Evolutionary conservation across 345 rosid species (phyloP), one percentile per base, ranked within the genome.

Genomic region (Camelina sativa): DNA sequence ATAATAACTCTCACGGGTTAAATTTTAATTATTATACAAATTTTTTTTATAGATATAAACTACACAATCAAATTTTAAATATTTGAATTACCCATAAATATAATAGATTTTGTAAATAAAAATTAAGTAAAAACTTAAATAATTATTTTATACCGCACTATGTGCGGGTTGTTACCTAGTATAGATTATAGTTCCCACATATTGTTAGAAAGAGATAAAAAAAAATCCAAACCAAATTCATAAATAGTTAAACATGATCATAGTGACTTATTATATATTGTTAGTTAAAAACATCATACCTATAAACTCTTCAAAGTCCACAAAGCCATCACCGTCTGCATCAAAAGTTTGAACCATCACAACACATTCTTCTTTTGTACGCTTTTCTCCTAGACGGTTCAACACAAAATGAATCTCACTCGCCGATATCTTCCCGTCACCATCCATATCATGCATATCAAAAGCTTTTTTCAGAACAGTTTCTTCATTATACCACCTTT

Each of bases 401-500:
- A 75, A 59, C 15, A 50, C 67, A 4, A 75, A 30, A 0, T 67
- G 67, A 50, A 75, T 20, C 51, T 75, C 73, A 75, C 20, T 48
- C 1, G 73, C 62, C 3, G 79, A 75, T 12, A 75, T 75, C 47
- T 75, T 75, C 0, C 79, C 73, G 6, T 75, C 79, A 59, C 79
- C 16, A 59, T 75, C 17, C 1, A 38, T 17, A 59, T 75, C 79
- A 40, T 67, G 67, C 3, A 75, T n/a, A 67, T 75, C 73, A 75
- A 75, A 75, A 67, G 62, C 23, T 2, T 50, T 1, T 37, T 59
- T 75, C 16, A 65, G 1, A 22, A 65, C 32, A 22, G 4, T 25
- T 8, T 65, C 77, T 22, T 22, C 23, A 22, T 22, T 22, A 1
- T 22, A 1, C 23, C 2, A 1, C 23, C 2, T 22, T 22, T 22